These are phyloP conservation scores for Claviceps arundinis DNA, from an alignment of 2,329 filamentous ascomycete genomes.

Conservation along the genomic window DNA sequence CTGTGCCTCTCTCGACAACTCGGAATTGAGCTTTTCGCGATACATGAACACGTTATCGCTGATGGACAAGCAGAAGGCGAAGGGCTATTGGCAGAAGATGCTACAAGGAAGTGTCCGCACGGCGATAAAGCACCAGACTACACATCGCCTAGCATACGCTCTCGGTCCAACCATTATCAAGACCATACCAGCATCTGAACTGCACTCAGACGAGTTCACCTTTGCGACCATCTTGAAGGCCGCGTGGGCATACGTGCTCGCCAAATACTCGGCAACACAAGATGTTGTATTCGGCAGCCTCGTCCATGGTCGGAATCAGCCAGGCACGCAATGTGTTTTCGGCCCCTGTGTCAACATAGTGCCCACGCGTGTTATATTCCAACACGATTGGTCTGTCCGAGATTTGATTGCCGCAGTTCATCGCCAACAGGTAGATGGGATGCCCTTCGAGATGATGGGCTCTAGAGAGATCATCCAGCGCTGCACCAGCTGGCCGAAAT, in stretches of 20 bases:
- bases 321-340: constrained; percentile 1
- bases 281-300: constrained; percentile 4
- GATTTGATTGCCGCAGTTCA: neutral
- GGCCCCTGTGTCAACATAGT: constrained; percentile 2
- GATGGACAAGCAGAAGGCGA: neutral
- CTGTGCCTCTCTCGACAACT: no score
- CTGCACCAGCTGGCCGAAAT: constrained; percentile 2
- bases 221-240: constrained; percentile 1
- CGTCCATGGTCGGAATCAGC: constrained; percentile 2
- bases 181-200: neutral
- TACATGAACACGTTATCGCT: neutral
- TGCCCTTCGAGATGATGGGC: constrained; percentile 2
- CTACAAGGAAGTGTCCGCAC: constrained; percentile 1
- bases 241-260: constrained; percentile 1
- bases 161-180: constrained; percentile 1
- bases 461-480: neutral
- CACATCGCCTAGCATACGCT: neutral
- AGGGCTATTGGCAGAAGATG: neutral
- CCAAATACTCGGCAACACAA: neutral
- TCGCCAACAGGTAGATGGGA: neutral
- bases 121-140: neutral
- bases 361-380: neutral
- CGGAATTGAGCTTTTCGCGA: neutral
- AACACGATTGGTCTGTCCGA: neutral
- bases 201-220: neutral